Evolutionary conservation across 2,329 filamentous ascomycete species (phyloP), one percentile per base, ranked within the genome.

Genomic region (Aspergillus udagawae): DNA sequence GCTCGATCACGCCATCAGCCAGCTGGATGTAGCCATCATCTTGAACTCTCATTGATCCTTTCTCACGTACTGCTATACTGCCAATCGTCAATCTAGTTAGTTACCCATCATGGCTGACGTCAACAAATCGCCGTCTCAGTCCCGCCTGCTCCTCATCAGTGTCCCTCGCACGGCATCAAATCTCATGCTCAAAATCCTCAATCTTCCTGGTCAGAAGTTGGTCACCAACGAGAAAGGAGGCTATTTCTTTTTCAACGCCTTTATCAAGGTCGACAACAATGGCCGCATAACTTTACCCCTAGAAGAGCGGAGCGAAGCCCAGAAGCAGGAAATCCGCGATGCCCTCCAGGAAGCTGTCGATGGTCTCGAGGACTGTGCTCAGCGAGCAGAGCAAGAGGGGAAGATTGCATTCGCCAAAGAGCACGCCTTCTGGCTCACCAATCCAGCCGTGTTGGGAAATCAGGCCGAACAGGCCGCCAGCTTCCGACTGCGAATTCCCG

Each of bases 351-450:
- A 48, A 8, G 67, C 66, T 35, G 59, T 72, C 28, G 58, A 71
- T 32, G 53, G 55, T 0, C 53, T 76, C 4, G 65, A 73, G 47
- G 59, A 65, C 17, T 60, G 57, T 32, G 53, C 66, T 4, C 41
- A 56, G 0, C 47, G 53, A 2, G 71, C 73, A 1, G 53, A 64
- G 41, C 48, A 55, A 2, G 55, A 68, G 20, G 60, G 62, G 42
- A 72, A 72, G 51, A 62, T 63, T 25, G 59, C 70, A 14, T 73
- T 75, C 51, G 62, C 69, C 41, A 76, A 76, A 55, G 74, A 77
- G 53, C 74, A 76, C 41, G 63, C 67, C 32, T 64, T 65, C 52
- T 71, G 64, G 62, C 29, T 73, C 48, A 61, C 50, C 14, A 63
- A 67, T 23, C 68, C 68, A 7, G 59, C 56, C 41, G 56, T 58